A percentile compares a stretch with the other conserved stretches of the same genome.
These are phyloP conservation scores for Phoma herbarum DNA, from an alignment of 2,329 filamentous ascomycete species.

Conservation along the genomic window DNA sequence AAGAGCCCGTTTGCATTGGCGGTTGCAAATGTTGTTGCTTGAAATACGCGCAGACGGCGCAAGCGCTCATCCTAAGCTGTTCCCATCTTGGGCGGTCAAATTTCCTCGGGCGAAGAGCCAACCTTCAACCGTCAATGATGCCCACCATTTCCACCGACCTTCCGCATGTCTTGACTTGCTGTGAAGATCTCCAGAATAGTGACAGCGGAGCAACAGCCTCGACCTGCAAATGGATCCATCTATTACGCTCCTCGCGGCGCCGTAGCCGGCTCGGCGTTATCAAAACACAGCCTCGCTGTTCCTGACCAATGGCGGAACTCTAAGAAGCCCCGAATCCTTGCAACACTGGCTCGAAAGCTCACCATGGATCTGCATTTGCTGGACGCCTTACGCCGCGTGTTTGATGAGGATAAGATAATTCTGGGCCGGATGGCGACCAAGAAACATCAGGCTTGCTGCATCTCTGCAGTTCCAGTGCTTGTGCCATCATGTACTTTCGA, in stretches of 20 bases:
- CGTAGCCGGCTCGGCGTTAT: slow-evolving; percentile 1
- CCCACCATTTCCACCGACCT: not conserved
- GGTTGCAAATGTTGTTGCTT: not conserved
- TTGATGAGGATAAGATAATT: not conserved
- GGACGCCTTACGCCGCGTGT: slow-evolving; percentile 6
- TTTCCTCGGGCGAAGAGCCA: not conserved
- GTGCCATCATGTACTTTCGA: not conserved
- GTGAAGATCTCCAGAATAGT: not conserved
- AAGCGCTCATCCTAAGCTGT: not conserved
- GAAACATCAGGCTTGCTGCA: not conserved
- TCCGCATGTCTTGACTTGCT: not conserved
- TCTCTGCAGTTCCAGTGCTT: not conserved
- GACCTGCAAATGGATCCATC: not conserved
- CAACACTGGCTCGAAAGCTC: not conserved
- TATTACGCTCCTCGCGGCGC: not conserved
- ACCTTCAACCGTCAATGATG: not conserved
- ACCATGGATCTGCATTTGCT: slow-evolving; percentile 9
- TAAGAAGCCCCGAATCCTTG: not conserved
- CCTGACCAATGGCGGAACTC: not conserved
- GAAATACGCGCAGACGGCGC: not conserved
- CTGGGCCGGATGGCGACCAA: not conserved
- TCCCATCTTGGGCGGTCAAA: not conserved
- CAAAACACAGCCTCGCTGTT: slow-evolving; percentile 2
- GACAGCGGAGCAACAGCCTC: not conserved
- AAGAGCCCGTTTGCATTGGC: not conserved